Conservation (phyloP, 345 rosid genomes). For the Acer campestre region DNA sequence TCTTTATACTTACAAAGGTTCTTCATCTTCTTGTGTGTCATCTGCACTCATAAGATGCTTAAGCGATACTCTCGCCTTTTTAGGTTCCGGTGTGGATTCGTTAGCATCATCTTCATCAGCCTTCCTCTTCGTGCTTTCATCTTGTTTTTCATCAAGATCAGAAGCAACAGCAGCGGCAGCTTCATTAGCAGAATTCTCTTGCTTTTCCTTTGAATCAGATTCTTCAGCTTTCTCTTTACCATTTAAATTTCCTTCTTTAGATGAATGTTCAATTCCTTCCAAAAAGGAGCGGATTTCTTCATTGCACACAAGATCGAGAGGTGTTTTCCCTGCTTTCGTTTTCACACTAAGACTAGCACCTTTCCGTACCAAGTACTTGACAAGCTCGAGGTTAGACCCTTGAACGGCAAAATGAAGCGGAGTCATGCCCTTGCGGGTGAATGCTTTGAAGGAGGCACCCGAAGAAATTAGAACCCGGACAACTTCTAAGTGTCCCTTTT, state of each 20-base stretch:
- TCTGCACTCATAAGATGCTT: slow-evolving; percentile 67
- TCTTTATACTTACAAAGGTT: slow-evolving; percentile 1
- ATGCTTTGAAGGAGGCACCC: slow-evolving; percentile 69
- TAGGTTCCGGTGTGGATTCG: slow-evolving; percentile 44
- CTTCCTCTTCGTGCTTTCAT: slow-evolving; percentile 51
- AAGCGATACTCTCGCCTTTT: slow-evolving; percentile 65
- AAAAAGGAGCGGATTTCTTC: slow-evolving; percentile 57
- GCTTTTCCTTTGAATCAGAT: slow-evolving; percentile 41
- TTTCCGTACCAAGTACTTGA: slow-evolving; percentile 74
- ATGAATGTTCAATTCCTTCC: slow-evolving; percentile 54
- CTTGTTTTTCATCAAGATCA: slow-evolving; percentile 20
- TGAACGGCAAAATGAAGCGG: slow-evolving; percentile 94
- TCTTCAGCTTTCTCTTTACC: slow-evolving; percentile 35
- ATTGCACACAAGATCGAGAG: slow-evolving; percentile 67
- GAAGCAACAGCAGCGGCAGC: slow-evolving; percentile 11
- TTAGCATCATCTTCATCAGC: slow-evolving; percentile 31
- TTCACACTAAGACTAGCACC: slow-evolving; percentile 61
- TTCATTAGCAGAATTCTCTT: slow-evolving; percentile 31
- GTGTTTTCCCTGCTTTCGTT: slow-evolving; percentile 82
- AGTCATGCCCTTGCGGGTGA: slow-evolving; percentile 82
- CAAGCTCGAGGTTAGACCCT: slow-evolving; percentile 78
- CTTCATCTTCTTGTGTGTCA: slow-evolving; percentile 54
- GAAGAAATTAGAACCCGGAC: slow-evolving; percentile 57
- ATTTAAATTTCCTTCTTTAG: slow-evolving; percentile 30
- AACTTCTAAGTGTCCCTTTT: slow-evolving; percentile 86